These are phyloP conservation scores for Cucumis sativus DNA, from an alignment of 306 rosid genomes.

Conservation along the genomic window DNA sequence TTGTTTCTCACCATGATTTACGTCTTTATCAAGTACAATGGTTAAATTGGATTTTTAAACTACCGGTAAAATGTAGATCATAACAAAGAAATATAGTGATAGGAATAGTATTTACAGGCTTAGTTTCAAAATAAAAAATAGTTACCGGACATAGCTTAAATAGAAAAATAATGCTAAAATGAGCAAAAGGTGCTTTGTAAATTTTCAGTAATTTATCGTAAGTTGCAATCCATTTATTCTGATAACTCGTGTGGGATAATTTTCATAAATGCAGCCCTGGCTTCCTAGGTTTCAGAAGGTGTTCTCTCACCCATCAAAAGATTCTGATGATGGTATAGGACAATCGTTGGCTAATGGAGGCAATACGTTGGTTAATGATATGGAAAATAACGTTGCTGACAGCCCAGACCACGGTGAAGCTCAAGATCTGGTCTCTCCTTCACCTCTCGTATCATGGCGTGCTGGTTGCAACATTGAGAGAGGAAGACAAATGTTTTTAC, in stretches of 20 bases:
- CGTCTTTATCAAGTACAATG: no score
- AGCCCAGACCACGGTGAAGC: conserved; percentile 31
- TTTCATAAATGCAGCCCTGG: conserved; percentile 66
- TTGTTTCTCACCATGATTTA: no score
- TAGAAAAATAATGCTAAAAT: no score
- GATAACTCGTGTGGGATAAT: conserved; percentile 11
- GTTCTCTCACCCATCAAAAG: conserved; percentile 19
- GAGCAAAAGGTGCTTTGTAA: background rate
- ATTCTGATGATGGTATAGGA: conserved; percentile 13
- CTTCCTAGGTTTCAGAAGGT: conserved; percentile 45
- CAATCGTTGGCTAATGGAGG: conserved; percentile 9
- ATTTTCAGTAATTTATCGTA: background rate
- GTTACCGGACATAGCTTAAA: no score
- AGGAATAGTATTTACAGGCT: no score
- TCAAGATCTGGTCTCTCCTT: conserved; percentile 55
- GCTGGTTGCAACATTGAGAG: conserved; percentile 66
- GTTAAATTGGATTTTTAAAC: no score
- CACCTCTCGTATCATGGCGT: conserved; percentile 94
- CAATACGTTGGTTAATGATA: conserved; percentile 11
- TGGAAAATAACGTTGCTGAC: conserved; percentile 16
- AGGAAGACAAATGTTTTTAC: conserved; percentile 76
- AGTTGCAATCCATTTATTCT: background rate
- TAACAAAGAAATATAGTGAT: no score
- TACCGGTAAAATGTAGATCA: no score
- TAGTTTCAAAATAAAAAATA: no score